These are phyloP conservation scores for Pseudopyricularia javanii DNA, from an alignment of 2,329 filamentous ascomycete genomes.

Conservation along the genomic window DNA sequence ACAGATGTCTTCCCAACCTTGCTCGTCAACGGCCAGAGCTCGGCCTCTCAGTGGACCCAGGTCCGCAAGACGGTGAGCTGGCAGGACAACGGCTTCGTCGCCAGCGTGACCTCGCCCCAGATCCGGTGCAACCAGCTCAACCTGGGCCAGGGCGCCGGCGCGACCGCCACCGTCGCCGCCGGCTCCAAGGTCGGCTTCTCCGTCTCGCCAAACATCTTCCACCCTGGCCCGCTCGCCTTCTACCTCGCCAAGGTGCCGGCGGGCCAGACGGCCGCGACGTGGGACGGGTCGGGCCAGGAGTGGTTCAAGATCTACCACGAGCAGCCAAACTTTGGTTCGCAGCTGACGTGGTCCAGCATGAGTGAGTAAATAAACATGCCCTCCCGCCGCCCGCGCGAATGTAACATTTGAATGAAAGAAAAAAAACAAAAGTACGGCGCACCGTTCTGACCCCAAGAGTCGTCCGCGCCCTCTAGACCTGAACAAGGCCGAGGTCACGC, in stretches of 20 bases:
- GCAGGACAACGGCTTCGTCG: constrained; percentile 18
- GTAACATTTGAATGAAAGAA: neutral
- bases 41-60: constrained; percentile 13
- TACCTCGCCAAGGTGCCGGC: constrained; percentile 23
- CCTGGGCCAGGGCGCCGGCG: constrained; percentile 11
- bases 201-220: constrained; percentile 21
- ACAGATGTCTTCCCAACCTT: constrained; percentile 11
- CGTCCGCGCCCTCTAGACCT: neutral
- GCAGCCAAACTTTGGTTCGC: constrained; percentile 12
- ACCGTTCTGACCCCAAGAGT: neutral
- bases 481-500: constrained; percentile 9
- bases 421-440: neutral
- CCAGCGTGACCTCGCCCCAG: constrained; percentile 12
- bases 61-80: constrained; percentile 22
- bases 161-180: constrained; percentile 21
- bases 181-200: constrained; percentile 25
- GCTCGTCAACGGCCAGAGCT: constrained; percentile 5
- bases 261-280: constrained; percentile 17
- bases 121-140: constrained; percentile 16
- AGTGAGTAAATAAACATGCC: neutral
- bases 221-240: constrained; percentile 23
- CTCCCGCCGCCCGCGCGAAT: neutral
- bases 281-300: constrained; percentile 18
- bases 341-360: constrained; percentile 9
- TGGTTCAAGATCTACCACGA: constrained; percentile 26